Conservation (phyloP, 805 yeast genomes). For the Candida schatavii region DNA sequence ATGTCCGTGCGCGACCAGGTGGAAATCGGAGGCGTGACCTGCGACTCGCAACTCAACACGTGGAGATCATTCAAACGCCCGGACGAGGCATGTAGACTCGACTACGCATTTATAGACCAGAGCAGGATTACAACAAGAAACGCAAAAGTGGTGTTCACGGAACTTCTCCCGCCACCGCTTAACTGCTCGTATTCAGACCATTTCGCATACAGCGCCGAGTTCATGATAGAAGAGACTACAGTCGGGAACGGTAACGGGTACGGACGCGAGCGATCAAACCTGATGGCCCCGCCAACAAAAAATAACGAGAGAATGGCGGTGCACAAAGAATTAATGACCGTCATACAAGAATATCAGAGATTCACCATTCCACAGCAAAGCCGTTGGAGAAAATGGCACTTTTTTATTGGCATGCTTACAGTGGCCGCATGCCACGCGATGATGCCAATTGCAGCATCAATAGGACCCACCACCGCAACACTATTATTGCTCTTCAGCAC, state of each 20-base stretch:
- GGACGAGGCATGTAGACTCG: conserved; percentile 82
- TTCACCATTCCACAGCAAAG: conserved; percentile 57
- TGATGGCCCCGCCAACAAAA: not conserved
- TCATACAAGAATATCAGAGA: conserved; percentile 44
- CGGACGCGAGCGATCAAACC: too few species aligned
- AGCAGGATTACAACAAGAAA: conserved; percentile 47
- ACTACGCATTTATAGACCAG: conserved; percentile 79
- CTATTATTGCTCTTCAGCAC: conserved; percentile 57
- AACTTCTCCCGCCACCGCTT: conserved; percentile 51
- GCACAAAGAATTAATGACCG: conserved; percentile 32
- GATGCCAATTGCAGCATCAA: conserved; percentile 57
- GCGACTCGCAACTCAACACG: conserved; percentile 83
- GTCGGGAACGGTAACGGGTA: too few species aligned
- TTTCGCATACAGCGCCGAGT: conserved; percentile 65
- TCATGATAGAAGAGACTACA: conserved; percentile 12
- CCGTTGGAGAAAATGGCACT: conserved; percentile 64
- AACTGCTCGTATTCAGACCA: conserved; percentile 82
- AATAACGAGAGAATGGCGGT: conserved; percentile 24
- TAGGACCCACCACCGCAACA: conserved; percentile 64
- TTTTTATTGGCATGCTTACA: conserved; percentile 46
- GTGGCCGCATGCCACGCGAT: conserved; percentile 49
- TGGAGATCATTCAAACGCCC: conserved; percentile 63
- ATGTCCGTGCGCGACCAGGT: conserved; percentile 53
- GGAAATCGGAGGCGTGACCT: conserved; percentile 74
- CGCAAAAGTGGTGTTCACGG: conserved; percentile 77